These are phyloP conservation scores for Sarocladium oryzae DNA, from an alignment of 2,329 filamentous ascomycete species.

Conservation along the genomic window DNA sequence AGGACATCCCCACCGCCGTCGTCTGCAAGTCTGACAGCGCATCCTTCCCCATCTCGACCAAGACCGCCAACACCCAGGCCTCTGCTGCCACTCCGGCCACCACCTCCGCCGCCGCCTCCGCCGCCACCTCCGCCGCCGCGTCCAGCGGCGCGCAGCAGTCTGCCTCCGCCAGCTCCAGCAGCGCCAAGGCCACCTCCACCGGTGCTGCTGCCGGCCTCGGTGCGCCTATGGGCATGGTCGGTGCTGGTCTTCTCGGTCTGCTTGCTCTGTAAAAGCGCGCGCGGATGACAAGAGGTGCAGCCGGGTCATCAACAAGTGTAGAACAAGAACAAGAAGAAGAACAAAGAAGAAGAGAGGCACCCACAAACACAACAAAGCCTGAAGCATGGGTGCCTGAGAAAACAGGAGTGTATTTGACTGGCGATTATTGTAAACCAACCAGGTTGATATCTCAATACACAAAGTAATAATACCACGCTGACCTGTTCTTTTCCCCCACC, in stretches of 20 bases:
- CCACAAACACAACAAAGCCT: too few species aligned
- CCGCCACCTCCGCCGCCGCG: background rate
- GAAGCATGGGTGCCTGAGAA: too few species aligned
- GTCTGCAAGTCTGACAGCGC: slow-evolving; percentile 22
- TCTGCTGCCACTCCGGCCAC: background rate
- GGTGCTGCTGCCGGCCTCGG: slow-evolving; percentile 5
- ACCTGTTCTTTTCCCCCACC: too few species aligned
- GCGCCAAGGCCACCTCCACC: background rate
- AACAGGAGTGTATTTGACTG: too few species aligned
- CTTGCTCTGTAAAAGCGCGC: background rate
- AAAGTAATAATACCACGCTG: too few species aligned
- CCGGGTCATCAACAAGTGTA: too few species aligned
- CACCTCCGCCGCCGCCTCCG: slow-evolving; percentile 8
- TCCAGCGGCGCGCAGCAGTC: background rate
- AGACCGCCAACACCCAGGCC: background rate
- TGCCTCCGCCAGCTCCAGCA: background rate
- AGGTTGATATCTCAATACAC: too few species aligned
- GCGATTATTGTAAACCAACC: too few species aligned
- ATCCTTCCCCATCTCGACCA: background rate
- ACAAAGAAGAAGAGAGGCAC: too few species aligned
- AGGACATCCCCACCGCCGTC: slow-evolving; percentile 27
- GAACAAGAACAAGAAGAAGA: too few species aligned
- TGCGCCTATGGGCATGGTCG: slow-evolving; percentile 9
- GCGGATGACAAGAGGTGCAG: too few species aligned
- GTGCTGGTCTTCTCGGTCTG: background rate